Evolutionary conservation across 129 eudicot genomes (phyloP).

Genomic region (Artemisia tridentata): DNA sequence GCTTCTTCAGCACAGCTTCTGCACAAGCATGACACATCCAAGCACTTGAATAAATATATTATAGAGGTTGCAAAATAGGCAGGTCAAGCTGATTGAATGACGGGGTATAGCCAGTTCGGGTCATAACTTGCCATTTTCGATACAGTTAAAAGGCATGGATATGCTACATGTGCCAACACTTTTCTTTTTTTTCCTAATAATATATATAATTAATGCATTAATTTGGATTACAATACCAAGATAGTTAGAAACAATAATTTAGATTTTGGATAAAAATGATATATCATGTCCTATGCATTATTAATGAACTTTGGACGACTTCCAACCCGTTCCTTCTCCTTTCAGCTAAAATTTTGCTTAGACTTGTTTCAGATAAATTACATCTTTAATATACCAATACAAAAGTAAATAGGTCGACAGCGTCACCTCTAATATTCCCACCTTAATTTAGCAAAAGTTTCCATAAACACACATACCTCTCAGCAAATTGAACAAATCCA

Average conservation of each 20-base stretch:
- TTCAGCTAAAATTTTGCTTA: not conserved
- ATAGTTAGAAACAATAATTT: too few relatives aligned
- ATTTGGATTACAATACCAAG: too few relatives aligned
- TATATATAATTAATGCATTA: too few relatives aligned
- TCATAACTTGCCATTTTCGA: too few relatives aligned
- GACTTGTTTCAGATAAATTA: not conserved
- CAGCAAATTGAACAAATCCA: constrained; percentile 77
- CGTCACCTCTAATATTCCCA: not conserved
- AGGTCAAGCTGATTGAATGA: not conserved
- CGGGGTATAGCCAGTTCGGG: not conserved
- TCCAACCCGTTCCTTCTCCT: not conserved
- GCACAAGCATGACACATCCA: not conserved
- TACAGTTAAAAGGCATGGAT: too few relatives aligned
- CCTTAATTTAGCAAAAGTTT: not conserved
- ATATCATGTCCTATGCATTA: not conserved
- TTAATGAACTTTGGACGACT: not conserved
- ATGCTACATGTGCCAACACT: too few relatives aligned
- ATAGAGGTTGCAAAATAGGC: not conserved
- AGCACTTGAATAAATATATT: not conserved
- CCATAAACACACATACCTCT: constrained; percentile 12
- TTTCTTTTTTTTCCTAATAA: too few relatives aligned
- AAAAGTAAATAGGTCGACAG: not conserved
- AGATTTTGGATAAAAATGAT: not conserved
- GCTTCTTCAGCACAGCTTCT: constrained; percentile 29
- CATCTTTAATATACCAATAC: not conserved